Base-by-base conservation (phyloP, 129 eudicot species). In the Kitagawia praeruptora region DNA sequence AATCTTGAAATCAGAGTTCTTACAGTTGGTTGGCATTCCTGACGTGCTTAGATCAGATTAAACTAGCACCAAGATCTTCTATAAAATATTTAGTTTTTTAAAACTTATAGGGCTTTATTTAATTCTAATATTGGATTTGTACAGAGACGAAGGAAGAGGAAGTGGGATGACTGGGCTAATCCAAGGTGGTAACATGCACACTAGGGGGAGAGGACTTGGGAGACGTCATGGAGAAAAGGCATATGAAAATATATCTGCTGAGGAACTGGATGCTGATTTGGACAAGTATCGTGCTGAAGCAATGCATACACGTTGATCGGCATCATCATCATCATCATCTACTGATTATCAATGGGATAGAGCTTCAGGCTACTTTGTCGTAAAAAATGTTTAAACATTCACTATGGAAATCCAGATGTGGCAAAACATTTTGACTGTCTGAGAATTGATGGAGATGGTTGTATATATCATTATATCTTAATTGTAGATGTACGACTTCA, bases 211-310 rank as follows among this genome's bases (percentile, higher is more conserved):
- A 56, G 87, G 89, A 37, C 66, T 80, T 6, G 87, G 87, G 1
- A 45, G 88, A 61, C 81, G 85, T 0, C 79, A 85, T 12, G 86
- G 79, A 9, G 74, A 81, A 46, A 81, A 74, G 75, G 83, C 23
- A 42, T 76, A 16, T 56, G 80, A 74, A 71, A 79, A 87, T 77
- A 77, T 85, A 39, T 87, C 91, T 15, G 87, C 88, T 6, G 86
- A 87, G 82, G 93, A 89, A 80, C 82, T 87, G 38, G 93, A 87
- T 84, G 89, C 89, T 54, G 93, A 89, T 81, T 82, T 89, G 78
- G 93, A 89, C 82, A 87, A 89, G 81, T 89, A 89, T 39, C 87
- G 83, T 75, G 85, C 93, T 0, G 82, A 81, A 70, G 77, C 87
- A 21, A 89, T 81, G 85, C 85, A 84, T 78, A 87, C 88, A 23